Evolutionary conservation across 805 yeast genomes (phyloP), one percentile per base, ranked within the genome.

Genomic region (Priceomyces medius): DNA sequence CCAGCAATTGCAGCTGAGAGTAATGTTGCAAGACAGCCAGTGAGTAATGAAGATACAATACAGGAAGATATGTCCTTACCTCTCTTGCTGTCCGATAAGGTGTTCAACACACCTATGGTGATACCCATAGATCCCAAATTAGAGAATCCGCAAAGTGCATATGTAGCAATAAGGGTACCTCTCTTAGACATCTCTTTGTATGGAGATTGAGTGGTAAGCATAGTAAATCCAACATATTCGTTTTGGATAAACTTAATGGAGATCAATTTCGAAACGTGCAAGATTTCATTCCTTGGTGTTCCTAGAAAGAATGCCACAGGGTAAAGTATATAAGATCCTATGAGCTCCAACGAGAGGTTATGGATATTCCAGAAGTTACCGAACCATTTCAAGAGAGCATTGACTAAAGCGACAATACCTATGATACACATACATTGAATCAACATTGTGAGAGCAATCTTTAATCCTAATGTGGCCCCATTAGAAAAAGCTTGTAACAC

Each of bases 81-180:
- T 47, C 71, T 57, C 48, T 72, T 68, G 31, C 63, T 61, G 32
- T 80, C 80, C 28, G 83, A 79, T 51, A 80, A 60, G 37, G 80
- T 70, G 45, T 77, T 73, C 51, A 80, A 68, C 31, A 80, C 83
- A 54, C 84, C 83, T 44, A 80, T 59, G 44, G 78, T 79, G 44
- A 79, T 78, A 51, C 83, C 85, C 48, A 80, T 66, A 4, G 82
- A 75, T 21, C 84, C 85, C 35, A 80, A 63, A 59, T 80, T 80
- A 26, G 83, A 76, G 57, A 80, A 80, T 1, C 85, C 83, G 66
- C 84, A 79, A 31, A 77, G 69, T 14, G 81, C 79, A 48, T 78
- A 80, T 14, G 84, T 79, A 26, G 83, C 82, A 51, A 80, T 64
- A 53, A 80, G 62, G 26, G 66, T 67, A 28, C 79, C 77, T 59